Conservation (phyloP, 805 yeast species). For the Pichia cabralensis region DNA sequence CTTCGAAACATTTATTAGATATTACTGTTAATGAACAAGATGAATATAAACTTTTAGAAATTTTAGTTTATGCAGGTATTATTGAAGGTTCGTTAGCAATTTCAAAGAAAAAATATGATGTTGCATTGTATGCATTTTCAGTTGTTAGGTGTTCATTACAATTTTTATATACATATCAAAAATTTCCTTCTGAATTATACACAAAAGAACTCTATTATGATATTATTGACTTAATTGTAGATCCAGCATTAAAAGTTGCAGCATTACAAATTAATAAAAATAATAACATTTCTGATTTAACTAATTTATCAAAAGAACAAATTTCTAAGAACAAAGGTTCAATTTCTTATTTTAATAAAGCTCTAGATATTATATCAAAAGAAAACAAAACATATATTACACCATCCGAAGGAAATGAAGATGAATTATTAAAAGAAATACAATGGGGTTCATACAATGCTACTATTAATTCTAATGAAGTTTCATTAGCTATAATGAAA, state of each 20-base stretch:
- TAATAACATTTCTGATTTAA: constrained; percentile 34
- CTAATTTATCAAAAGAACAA: constrained; percentile 34
- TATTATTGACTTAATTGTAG: constrained; percentile 47
- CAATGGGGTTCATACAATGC: constrained; percentile 53
- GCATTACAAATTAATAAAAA: constrained; percentile 21
- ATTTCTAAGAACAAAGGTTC: constrained; percentile 26
- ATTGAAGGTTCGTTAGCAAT: constrained; percentile 34
- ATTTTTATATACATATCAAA: constrained; percentile 32
- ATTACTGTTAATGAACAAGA: constrained; percentile 32
- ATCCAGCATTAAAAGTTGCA: constrained; percentile 47
- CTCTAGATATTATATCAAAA: constrained; percentile 27
- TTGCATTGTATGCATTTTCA: constrained; percentile 43
- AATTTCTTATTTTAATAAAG: constrained; percentile 27
- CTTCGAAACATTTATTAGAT: constrained; percentile 33
- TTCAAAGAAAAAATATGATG: constrained; percentile 44
- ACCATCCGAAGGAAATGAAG: constrained; percentile 12
- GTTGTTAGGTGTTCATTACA: constrained; percentile 54
- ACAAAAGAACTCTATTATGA: constrained; percentile 40
- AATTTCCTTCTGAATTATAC: constrained; percentile 12
- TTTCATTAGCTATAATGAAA: constrained; percentile 49
- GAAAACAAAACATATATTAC: constrained; percentile 31
- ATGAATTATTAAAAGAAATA: constrained; percentile 24
- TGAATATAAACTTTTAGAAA: constrained; percentile 24
- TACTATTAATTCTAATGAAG: constrained; percentile 54
- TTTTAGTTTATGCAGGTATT: constrained; percentile 27